Conservation (phyloP, 345 rosid species). For the Camelina sativa region DNA sequence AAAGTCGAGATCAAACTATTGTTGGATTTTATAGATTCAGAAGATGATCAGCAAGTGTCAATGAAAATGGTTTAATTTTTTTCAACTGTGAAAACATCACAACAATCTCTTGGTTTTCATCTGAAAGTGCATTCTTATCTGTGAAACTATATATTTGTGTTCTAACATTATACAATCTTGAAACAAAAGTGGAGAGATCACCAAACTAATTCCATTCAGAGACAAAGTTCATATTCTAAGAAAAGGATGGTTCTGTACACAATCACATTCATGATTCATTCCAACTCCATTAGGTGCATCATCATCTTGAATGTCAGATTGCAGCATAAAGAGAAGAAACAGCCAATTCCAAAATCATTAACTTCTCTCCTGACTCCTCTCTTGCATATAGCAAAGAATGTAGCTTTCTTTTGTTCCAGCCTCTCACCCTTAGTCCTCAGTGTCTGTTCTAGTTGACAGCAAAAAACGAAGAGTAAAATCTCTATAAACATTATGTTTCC, state of each 20-base stretch:
- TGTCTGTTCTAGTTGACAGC: slow-evolving; percentile 57
- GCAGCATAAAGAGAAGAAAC: slow-evolving; percentile 9
- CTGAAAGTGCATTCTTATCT: background rate
- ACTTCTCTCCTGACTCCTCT: slow-evolving; percentile 4
- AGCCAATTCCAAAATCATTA: slow-evolving; percentile 30
- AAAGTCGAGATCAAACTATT: slow-evolving; percentile 25
- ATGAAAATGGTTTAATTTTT: background rate
- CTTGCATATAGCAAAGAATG: slow-evolving; percentile 40
- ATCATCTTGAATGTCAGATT: slow-evolving; percentile 20
- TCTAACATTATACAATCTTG: background rate
- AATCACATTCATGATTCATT: slow-evolving; percentile 47
- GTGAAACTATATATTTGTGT: slow-evolving; percentile 7
- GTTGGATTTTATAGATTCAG: slow-evolving; percentile 26
- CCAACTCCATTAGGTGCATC: background rate
- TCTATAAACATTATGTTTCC: slow-evolving; percentile 47
- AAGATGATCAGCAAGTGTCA: slow-evolving; percentile 23
- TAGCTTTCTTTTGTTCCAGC: slow-evolving; percentile 22
- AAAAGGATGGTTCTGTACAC: slow-evolving; percentile 70
- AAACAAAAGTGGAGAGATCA: background rate
- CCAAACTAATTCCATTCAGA: slow-evolving; percentile 47
- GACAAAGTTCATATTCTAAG: slow-evolving; percentile 54
- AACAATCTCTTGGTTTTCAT: background rate
- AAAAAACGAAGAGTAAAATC: slow-evolving; percentile 53
- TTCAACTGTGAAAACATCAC: background rate
- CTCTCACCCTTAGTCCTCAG: slow-evolving; percentile 50